phyloP scores from a whole-genome alignment of 805 yeast genomes.

The Blastobotrys peoriensis region DNA sequence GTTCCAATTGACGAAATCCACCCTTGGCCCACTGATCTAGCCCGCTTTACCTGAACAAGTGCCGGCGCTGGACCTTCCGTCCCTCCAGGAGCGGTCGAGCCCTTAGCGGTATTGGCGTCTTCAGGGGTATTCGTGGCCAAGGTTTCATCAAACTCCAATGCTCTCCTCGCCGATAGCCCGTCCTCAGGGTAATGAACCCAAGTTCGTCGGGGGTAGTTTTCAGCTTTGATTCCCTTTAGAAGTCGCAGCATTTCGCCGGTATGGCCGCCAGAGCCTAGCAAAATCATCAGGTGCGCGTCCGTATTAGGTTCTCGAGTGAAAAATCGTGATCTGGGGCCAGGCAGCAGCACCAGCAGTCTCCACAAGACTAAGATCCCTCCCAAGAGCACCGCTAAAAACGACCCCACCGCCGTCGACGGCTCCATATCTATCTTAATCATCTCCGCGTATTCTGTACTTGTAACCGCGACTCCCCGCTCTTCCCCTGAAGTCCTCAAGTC shows the following conservation, averaged over 20 bases:
- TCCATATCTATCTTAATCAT: too few relatives aligned
- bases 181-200: slow-evolving; percentile 48
- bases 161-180: slow-evolving; percentile 37
- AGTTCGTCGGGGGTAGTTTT: slow-evolving; percentile 20
- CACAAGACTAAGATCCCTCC: slow-evolving; percentile 3
- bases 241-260: slow-evolving; percentile 92
- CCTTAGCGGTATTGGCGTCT: slow-evolving; percentile 24
- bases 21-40: slow-evolving; percentile 57
- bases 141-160: slow-evolving; percentile 20
- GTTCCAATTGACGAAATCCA: slow-evolving; percentile 41
- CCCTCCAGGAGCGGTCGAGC: slow-evolving; percentile 26
- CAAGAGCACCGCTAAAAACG: slow-evolving; percentile 1
- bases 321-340: slow-evolving; percentile 3
- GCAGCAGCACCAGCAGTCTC: slow-evolving; percentile 7
- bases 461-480: not conserved
- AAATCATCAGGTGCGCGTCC: slow-evolving; percentile 39
- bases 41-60: slow-evolving; percentile 43
- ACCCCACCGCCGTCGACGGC: slow-evolving; percentile 1
- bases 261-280: slow-evolving; percentile 96
- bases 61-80: too few relatives aligned
- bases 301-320: not conserved
- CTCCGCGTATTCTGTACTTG: not conserved
- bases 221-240: slow-evolving; percentile 35
- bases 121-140: not conserved
- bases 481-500: not conserved